phyloP scores from a whole-genome alignment of 2,329 filamentous ascomycete genomes.

The Cadophora gregata region DNA sequence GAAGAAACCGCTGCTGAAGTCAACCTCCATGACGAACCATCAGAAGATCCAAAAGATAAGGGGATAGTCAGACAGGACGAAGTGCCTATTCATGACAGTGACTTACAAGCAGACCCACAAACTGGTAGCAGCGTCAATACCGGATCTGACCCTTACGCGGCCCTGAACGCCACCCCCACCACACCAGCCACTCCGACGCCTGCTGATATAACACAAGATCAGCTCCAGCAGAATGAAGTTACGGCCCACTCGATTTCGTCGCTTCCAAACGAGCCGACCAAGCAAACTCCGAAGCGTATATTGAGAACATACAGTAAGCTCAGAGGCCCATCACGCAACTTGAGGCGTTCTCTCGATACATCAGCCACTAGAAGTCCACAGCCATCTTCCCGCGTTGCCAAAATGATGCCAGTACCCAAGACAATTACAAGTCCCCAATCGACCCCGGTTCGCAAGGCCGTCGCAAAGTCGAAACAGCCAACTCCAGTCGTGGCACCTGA shows the following conservation, averaged over 20 bases:
- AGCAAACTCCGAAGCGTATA: background rate
- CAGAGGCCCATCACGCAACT: slow-evolving; percentile 21
- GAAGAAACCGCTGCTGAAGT: slow-evolving; percentile 6
- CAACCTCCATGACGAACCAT: background rate
- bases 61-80: background rate
- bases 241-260: background rate
- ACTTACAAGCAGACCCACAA: background rate
- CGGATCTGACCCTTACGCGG: background rate
- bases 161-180: background rate
- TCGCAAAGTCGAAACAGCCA: background rate
- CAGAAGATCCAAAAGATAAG: background rate
- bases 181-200: too few species aligned
- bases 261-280: background rate
- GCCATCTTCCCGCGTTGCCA: slow-evolving; percentile 18
- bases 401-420: slow-evolving; percentile 3
- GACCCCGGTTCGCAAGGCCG: background rate
- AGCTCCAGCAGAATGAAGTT: background rate
- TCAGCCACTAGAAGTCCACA: slow-evolving; percentile 11
- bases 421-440: slow-evolving; percentile 10
- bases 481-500: background rate
- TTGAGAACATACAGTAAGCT: slow-evolving; percentile 22
- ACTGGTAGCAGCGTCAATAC: background rate
- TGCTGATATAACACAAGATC: background rate
- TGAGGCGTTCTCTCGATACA: slow-evolving; percentile 10
- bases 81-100: too few species aligned